Evolutionary conservation across 2,329 filamentous ascomycete genomes (phyloP).

Genomic region (Hyphodiscus sp.): DNA sequence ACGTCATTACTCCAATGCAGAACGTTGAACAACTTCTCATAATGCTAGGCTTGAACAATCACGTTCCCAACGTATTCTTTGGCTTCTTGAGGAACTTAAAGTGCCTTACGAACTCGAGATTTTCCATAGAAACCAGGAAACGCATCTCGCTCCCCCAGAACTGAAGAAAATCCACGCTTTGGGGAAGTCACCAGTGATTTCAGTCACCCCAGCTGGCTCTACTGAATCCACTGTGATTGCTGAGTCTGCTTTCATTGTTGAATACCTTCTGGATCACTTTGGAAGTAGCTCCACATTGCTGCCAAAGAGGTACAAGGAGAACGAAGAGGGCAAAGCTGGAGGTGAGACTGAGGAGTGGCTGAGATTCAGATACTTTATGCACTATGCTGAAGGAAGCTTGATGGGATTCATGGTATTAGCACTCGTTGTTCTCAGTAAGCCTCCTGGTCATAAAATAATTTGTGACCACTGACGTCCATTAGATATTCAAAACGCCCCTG

Average conservation of each 20-base stretch:
- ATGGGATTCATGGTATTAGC: constrained; percentile 65
- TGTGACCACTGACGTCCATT: constrained; percentile 4
- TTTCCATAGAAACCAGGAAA: constrained; percentile 60
- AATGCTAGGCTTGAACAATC: constrained; percentile 27
- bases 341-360: constrained; percentile 56
- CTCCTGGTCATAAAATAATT: too few relatives aligned
- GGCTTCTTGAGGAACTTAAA: constrained; percentile 64
- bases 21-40: constrained; percentile 2
- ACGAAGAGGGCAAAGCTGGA: constrained; percentile 49
- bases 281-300: constrained; percentile 40
- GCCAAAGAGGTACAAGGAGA: constrained; percentile 49
- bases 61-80: constrained; percentile 57
- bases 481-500: constrained; percentile 48
- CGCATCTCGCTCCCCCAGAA: constrained; percentile 66
- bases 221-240: constrained; percentile 58
- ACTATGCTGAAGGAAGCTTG: constrained; percentile 79
- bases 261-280: constrained; percentile 71
- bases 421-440: constrained; percentile 50
- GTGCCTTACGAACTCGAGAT: constrained; percentile 73
- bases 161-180: constrained; percentile 75
- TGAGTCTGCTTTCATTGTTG: constrained; percentile 74
- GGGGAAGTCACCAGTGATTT: constrained; percentile 79
- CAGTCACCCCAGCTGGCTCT: constrained; percentile 43
- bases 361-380: constrained; percentile 63
- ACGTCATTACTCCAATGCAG: constrained; percentile 5